Evolutionary conservation across 2,329 filamentous ascomycete genomes (phyloP), one percentile per base, ranked within the genome.

Genomic region (Penicillium sp.): DNA sequence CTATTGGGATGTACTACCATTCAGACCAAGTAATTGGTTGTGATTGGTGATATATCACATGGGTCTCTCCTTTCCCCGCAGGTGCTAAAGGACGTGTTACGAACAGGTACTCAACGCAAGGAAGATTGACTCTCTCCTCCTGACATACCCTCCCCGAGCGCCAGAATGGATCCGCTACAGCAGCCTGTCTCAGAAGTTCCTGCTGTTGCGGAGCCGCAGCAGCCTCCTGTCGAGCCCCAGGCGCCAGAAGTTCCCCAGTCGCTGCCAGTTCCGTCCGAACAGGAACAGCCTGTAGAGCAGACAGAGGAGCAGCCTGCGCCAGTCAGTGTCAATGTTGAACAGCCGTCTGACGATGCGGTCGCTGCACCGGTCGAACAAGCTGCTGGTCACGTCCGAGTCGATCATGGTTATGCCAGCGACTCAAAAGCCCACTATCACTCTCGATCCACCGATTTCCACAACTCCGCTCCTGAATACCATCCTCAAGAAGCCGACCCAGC

Each of bases 361-460:
- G 61, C 68, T 41, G 39, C 39, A 13, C 39, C 39, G 11, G 19
- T 41, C 19, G 39, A 41, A 41, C 19, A 41, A 11, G n/a, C 39
- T 22, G 62, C 62, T 35, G 48, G 55, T 58, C 62, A 59, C 57
- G 49, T 59, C 57, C 48, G 60, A 55, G 45, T 68, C 57, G 71
- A 71, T 57, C 72, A 72, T 62, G 77, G 72, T 50, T 76, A 76
- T 59, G 75, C 72, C 57, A 78, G 79, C 68, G 74, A 79, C 63
- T 76, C 77, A 21, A 70, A 69, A 51, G 78, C 81, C 16, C 82
- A 84, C 52, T 81, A 81, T 65, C 73, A 78, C 58, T 75, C 77
- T 53, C 75, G 76, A 39, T 75, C 78, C 41, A 60, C 62, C 19
- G 69, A 71, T 41, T 70, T 68, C 49, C 63, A 69, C 55, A 65